Conservation (phyloP, 129 eudicot genomes). For the Flaveria linearis region DNA sequence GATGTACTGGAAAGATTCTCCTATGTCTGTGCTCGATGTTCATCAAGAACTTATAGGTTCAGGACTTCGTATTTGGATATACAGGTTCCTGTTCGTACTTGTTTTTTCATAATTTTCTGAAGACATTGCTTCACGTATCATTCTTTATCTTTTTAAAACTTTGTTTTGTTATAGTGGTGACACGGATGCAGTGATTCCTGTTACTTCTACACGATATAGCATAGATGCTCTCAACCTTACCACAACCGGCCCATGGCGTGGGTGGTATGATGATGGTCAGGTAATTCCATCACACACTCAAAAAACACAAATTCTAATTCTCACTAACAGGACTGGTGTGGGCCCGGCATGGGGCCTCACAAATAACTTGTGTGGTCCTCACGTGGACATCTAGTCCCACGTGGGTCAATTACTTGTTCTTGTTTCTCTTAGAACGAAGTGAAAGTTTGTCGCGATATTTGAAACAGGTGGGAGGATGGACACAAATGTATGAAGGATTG, state of each 20-base stretch:
- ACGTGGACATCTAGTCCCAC: not conserved
- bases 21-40: slow-evolving; percentile 68
- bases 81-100: slow-evolving; percentile 55
- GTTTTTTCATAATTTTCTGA: not conserved
- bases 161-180: slow-evolving; percentile 62
- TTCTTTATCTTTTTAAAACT: not conserved
- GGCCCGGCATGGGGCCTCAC: not conserved
- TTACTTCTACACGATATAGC: slow-evolving; percentile 87
- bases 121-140: not conserved
- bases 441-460: not conserved
- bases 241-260: slow-evolving; percentile 70
- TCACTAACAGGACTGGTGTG: not conserved
- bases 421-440: not conserved
- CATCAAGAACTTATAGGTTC: slow-evolving; percentile 69
- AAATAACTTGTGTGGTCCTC: not conserved
- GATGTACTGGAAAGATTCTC: slow-evolving; percentile 75
- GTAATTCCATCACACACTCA: slow-evolving; percentile 37
- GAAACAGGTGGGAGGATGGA: slow-evolving; percentile 90
- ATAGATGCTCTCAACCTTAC: slow-evolving; percentile 79
- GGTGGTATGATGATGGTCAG: slow-evolving; percentile 99
- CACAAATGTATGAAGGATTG: slow-evolving; percentile 69
- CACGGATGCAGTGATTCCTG: slow-evolving; percentile 92
- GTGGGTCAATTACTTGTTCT: not conserved
- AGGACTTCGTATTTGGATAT: slow-evolving; percentile 90
- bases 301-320: not conserved